These are phyloP conservation scores for Claviceps quebecensis DNA, from an alignment of 2,329 filamentous ascomycete genomes.

Conservation along the genomic window DNA sequence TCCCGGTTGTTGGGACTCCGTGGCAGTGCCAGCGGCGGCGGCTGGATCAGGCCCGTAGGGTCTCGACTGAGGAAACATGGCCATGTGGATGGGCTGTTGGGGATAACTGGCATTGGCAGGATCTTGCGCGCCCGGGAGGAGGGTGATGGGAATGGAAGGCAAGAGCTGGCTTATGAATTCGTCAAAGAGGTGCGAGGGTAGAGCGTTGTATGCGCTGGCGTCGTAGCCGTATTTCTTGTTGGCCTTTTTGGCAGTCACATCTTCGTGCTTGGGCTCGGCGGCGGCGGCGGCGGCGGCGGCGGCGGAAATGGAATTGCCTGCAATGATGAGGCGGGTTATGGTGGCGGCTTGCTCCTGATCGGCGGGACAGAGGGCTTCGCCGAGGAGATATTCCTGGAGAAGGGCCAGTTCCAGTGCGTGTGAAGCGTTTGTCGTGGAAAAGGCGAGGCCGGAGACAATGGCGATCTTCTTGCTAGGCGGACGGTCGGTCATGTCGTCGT, in stretches of 20 bases:
- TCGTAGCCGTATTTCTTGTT: slow-evolving; percentile 92
- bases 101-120: slow-evolving; percentile 82
- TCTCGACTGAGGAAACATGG: slow-evolving; percentile 71
- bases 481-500: slow-evolving; percentile 43
- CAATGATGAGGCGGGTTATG: slow-evolving; percentile 79
- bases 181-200: slow-evolving; percentile 74
- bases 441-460: slow-evolving; percentile 75
- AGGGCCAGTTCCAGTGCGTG: slow-evolving; percentile 65
- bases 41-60: slow-evolving; percentile 43
- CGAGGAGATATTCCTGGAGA: slow-evolving; percentile 74
- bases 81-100: slow-evolving; percentile 83
- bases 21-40: slow-evolving; percentile 11
- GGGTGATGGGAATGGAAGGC: slow-evolving; percentile 73
- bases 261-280: slow-evolving; percentile 23
- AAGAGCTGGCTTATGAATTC: slow-evolving; percentile 68
- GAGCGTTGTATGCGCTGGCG: slow-evolving; percentile 70
- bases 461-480: slow-evolving; percentile 49
- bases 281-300: slow-evolving; percentile 26
- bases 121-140: slow-evolving; percentile 73
- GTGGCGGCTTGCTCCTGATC: slow-evolving; percentile 46
- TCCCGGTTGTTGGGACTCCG: slow-evolving; percentile 30
- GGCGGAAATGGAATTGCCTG: slow-evolving; percentile 79
- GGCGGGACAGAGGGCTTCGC: slow-evolving; percentile 53
- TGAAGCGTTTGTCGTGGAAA: slow-evolving; percentile 58
- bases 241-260: slow-evolving; percentile 30